These are phyloP conservation scores for Xanthoceras sorbifolium DNA, from an alignment of 345 rosid species.

Conservation along the genomic window DNA sequence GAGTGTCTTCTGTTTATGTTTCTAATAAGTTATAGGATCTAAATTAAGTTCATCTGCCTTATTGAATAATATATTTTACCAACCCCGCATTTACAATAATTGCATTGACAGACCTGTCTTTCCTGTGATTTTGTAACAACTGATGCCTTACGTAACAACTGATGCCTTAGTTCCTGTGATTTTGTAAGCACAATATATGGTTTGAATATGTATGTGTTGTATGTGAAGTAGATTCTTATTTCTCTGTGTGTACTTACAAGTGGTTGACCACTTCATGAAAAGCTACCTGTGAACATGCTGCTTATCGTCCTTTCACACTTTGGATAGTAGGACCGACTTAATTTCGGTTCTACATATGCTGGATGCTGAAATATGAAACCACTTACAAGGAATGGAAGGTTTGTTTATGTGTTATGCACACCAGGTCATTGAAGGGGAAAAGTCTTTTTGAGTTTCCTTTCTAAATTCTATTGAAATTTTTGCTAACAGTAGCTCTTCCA, in stretches of 20 bases:
- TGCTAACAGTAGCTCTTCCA: constrained; percentile 22
- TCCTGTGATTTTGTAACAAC: not conserved
- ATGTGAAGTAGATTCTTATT: not conserved
- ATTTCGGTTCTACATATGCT: not conserved
- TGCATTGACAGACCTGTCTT: not conserved
- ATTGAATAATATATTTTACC: not conserved
- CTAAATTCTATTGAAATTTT: not conserved
- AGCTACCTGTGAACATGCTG: not conserved
- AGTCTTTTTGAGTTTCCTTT: not conserved
- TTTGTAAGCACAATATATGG: too few relatives aligned
- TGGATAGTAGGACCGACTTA: not conserved
- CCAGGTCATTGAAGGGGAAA: not conserved
- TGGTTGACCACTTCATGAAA: not conserved
- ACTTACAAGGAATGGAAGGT: too few relatives aligned
- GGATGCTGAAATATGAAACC: too few relatives aligned
- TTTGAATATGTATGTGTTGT: not conserved
- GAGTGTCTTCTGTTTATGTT: not conserved
- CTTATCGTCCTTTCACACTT: not conserved
- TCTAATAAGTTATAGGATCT: not conserved
- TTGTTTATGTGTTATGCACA: too few relatives aligned
- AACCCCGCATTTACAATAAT: not conserved
- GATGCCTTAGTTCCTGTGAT: constrained; percentile 1
- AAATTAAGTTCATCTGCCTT: not conserved
- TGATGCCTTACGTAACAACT: too few relatives aligned
- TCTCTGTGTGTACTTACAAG: not conserved